Base-by-base conservation (phyloP, 2,329 filamentous ascomycete species). In the Botrytis squamosa region DNA sequence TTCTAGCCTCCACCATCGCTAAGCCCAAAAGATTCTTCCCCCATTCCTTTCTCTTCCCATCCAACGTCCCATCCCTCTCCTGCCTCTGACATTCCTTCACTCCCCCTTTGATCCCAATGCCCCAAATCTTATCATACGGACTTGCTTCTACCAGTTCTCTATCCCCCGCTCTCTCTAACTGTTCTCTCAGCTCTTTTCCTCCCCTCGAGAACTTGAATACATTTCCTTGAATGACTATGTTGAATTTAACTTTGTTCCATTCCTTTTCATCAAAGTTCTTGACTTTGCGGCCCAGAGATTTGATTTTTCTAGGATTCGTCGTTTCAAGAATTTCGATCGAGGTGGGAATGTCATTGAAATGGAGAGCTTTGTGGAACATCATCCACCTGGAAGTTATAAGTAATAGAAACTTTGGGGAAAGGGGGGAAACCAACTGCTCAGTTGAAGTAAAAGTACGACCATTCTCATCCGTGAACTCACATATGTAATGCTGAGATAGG, bases 101-200 rank as follows among this genome's bases (percentile, higher is more conserved):
- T 7, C 69, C 69, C 36, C 46, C 46, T 12, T 55, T 55, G 0
- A 71, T n/a, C 1, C 44, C 69, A 38, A 71, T 49, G 2, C 69
- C 59, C 69, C 69, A 71, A 64, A 65, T 64, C 14, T 22, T 71
- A 71, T 71, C 69, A 29, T n/a, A 46, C 0, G 57, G 29, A 29
- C 69, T 71, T 18, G 69, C 69, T 44, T 71, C 59, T 4, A 65
- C 69, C 44, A 71, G 22, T 25, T 71, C 69, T 33, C 69, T 71
- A 0, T 65, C 44, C 0, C 59, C 33, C 0, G 44, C 65, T 12
- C 14, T n/a, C n/a, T 71, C 59, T 10, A 71, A 29, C 3, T 64
- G 14, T 22, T 55, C 59, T 29, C 44, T 71, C 10, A 71, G 22
- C 18, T 65, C 59, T 22, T 40, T 55, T 25, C 59, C 59, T 18